Evolutionary conservation across 1,284 basidiomycete genomes (phyloP), one percentile per base, ranked within the genome.

Genomic region (Pseudozyma thailandica): DNA sequence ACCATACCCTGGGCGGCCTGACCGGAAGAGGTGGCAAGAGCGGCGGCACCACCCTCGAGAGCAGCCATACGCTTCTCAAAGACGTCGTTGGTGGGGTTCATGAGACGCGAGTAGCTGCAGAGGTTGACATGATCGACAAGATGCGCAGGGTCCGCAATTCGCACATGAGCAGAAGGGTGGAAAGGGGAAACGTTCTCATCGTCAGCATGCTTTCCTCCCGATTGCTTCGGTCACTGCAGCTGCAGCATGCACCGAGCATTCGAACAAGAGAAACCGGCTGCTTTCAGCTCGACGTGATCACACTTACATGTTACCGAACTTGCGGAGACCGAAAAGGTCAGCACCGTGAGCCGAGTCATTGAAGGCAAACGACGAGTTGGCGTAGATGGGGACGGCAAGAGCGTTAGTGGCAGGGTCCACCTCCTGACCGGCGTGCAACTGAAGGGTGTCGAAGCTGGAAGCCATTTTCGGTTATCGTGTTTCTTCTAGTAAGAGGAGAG

Each of bases 51-150:
- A 13, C 91, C 91, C 81, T 94, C 92, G 28, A 94, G 87, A 0
- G 91, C 90, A 1, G 92, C 90, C 4, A 94, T 89, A 21, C 92
- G 88, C 76, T 90, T 88, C 84, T 94, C 92, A 72, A 94, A 92
- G 6, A 93, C 90, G 72, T 90, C 89, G 52, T 90, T 88, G 5
- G 92, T 94, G 9, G 92, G 92, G 82, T 94, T 93, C 26, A 90
- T 89, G 52, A 93, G 89, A 33, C 91, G 83, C 35, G 75, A 79
- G 71, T 77, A 76, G 60, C 72, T 79, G 62, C 1, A 16, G 21
- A 7, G 25, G 3, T 13, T 6, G n/a, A n/a, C n/a, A n/a, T n/a
- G n/a, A n/a, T n/a, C n/a, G n/a, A n/a, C n/a, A n/a, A n/a, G n/a
- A n/a, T n/a, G n/a, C n/a, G n/a, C n/a, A n/a, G n/a, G n/a, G n/a